These are phyloP conservation scores for Ustilago bromivora DNA, from an alignment of 1,284 basidiomycete species.

Conservation along the genomic window DNA sequence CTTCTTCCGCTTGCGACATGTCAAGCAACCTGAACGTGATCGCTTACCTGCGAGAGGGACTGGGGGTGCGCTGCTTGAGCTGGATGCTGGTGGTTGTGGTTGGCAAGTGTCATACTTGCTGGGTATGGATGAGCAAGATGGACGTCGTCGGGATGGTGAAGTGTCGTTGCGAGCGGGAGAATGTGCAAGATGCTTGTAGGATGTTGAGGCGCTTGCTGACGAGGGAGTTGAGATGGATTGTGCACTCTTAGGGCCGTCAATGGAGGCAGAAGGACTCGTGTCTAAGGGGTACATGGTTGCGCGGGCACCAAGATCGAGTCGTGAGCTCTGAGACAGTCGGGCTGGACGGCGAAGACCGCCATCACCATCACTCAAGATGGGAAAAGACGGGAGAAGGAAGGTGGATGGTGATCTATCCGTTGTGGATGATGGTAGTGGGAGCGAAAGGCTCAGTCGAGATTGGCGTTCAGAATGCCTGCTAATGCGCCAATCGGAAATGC, in stretches of 20 bases:
- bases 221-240: background rate
- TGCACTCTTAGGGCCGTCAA: conserved; percentile 1
- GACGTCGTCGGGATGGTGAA: background rate
- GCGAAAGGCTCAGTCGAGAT: too few relatives aligned
- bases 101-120: background rate
- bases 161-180: background rate
- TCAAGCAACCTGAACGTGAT: conserved; percentile 44
- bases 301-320: too few relatives aligned
- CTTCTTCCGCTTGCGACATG: conserved; percentile 48
- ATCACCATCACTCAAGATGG: background rate
- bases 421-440: background rate
- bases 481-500: background rate
- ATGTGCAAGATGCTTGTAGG: background rate
- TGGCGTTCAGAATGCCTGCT: too few relatives aligned
- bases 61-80: background rate
- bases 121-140: conserved; percentile 7
- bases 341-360: background rate
- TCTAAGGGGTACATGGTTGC: background rate
- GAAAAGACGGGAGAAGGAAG: background rate
- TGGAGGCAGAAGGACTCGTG: conserved; percentile 1
- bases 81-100: background rate
- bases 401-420: background rate
- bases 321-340: background rate
- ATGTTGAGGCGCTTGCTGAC: background rate
- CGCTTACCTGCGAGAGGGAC: conserved; percentile 28